A percentile compares a stretch with the other conserved stretches of the same genome.
These are phyloP conservation scores for Colletotrichum sp. DNA, from an alignment of 2,329 filamentous ascomycete species.

Conservation along the genomic window DNA sequence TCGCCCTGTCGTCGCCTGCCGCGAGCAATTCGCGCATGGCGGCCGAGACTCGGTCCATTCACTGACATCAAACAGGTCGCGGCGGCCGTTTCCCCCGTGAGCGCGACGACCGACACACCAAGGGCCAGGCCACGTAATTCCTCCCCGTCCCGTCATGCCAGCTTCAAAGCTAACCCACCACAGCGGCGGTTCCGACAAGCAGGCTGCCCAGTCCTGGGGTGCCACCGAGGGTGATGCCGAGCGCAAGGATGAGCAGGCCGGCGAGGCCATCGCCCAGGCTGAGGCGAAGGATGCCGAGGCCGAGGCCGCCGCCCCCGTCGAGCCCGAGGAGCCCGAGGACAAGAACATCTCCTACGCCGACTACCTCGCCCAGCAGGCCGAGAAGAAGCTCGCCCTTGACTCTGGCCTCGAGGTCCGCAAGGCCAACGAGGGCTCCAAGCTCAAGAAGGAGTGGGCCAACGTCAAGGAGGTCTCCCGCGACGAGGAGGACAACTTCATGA, in stretches of 20 bases:
- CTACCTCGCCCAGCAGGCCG: constrained; percentile 76
- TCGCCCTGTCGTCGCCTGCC: background rate
- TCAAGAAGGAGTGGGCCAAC: constrained; percentile 90
- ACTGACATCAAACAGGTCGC: constrained; percentile 46
- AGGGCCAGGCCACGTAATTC: constrained; percentile 50
- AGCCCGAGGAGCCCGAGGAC: constrained; percentile 73
- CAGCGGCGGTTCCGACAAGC: constrained; percentile 79
- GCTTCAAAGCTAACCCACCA: constrained; percentile 25
- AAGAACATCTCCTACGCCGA: constrained; percentile 90
- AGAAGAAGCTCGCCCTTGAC: constrained; percentile 79
- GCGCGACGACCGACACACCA: constrained; percentile 62
- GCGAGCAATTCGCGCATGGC: background rate
- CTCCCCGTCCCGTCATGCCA: background rate
- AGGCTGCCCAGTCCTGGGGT: constrained; percentile 90
- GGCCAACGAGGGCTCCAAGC: constrained; percentile 89
- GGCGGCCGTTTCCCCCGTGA: constrained; percentile 58
- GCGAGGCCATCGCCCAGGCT: constrained; percentile 83
- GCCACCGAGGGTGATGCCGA: constrained; percentile 81
- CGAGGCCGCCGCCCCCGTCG: constrained; percentile 59
- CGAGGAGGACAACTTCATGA: constrained; percentile 73
- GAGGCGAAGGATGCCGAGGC: constrained; percentile 76
- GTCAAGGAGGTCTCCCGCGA: constrained; percentile 76
- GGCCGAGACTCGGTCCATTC: background rate
- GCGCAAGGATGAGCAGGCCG: constrained; percentile 89
- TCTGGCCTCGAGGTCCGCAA: constrained; percentile 75